Base-by-base conservation (phyloP, 805 yeast genomes). In the Teunomyces funiuensis region DNA sequence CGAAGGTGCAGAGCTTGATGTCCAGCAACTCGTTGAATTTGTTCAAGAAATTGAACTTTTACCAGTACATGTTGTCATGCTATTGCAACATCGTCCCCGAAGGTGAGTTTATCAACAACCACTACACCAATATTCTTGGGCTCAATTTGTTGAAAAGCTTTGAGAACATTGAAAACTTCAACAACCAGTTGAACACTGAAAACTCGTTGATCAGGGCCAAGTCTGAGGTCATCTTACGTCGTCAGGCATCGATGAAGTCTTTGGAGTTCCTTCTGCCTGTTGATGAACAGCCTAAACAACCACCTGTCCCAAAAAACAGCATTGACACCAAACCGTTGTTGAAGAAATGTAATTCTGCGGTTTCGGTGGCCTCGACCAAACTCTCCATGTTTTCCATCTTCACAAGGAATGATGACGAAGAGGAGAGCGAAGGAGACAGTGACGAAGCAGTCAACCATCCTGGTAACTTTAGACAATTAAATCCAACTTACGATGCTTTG, bases 41-140 rank as follows among this genome's bases (percentile, higher is more conserved):
- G 26, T 66, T 66, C 48, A 65, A 69, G 39, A 42, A 42, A 37
- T 55, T 67, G 41, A 51, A 57, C 20, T 47, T 66, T 17, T 67
- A 56, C 43, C 69, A 66, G 45, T 70, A 69, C 53, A 61, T 66
- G 64, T 50, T 60, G 26, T 63, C 71, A 5, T 69, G 73, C 44
- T 70, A 70, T 49, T 63, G 51, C 39, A 70, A 70, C 41, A 45
- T 53, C 26, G 53, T 63, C 14, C 73, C 73, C 1, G 33, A 40
- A 7, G 54, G 51, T 6, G 49, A 50, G 11, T 52, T 50, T 38
- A 44, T 58, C 15, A 63, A 67, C 43, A 69, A 67, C 41, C 75
- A 70, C 54, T 70, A 61, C 45, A 47, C 63, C 9, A 57, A 60
- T 9, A 47, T 70, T n/a, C 46, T 70, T 14, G 61, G 54, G 14